Base-by-base conservation (phyloP, 352 stramenopile genomes). In the Globisporangium recalcitrans region DNA sequence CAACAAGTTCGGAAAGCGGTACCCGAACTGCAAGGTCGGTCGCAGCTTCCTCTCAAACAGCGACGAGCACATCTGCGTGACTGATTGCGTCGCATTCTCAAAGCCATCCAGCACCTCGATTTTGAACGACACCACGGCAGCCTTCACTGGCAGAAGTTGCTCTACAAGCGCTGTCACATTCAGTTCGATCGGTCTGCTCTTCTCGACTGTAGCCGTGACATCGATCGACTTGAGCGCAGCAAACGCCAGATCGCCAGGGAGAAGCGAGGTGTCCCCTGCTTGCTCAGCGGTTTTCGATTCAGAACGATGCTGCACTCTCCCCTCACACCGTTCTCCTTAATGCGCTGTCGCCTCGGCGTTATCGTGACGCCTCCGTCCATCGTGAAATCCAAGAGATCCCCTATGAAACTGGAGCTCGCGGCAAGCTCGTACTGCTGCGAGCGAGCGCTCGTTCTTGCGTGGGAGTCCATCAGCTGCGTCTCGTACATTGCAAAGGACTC, bases 321-420 rank as follows among this genome's bases (percentile, higher is more conserved):
- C 8, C 77, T 58, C 0, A 77, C 53, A 4, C 67, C 72, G 44
- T 73, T 78, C 65, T 93, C 81, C 11, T 68, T 40, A 27, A 90
- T 77, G 0, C 74, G 69, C n/a, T 74, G 68, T 14, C 82, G 64
- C 52, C 77, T 60, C 5, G 79, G 72, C 1, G 75, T 70, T 3
- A 91, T 46, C 2, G 81, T 87, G 3, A 93, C 64, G 0, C 83
- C 83, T 1, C 81, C 83, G 16, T 93, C 78, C 73, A 89, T 88
- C 0, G 81, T 70, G 32, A 81, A 89, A 63, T 93, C 82, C 16
- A 88, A 42, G 24, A 93, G 74, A 31, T 89, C 76, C 9, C 83
- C 83, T 3, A 60, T 54, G 4, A 73, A 73, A 22, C 72, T 89
- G 22, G 87, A 64, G 34, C 73, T 86, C 9, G 74, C 73, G 0